phyloP scores from a whole-genome alignment of 78 protist species.

The Dictyostelium intermedium region DNA sequence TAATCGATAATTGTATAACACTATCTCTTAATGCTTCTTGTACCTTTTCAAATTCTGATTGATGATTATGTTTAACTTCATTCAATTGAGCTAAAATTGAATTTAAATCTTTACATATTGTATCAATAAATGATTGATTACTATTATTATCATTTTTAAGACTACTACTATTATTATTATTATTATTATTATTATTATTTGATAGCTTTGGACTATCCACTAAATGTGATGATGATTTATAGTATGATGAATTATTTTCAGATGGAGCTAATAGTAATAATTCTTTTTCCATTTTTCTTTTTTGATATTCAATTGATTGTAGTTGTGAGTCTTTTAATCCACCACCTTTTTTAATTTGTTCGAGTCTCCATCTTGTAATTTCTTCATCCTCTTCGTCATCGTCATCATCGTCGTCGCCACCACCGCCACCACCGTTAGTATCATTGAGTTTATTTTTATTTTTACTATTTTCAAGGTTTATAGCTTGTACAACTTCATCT shows the following conservation, averaged over 20 bases:
- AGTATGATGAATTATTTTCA: neutral
- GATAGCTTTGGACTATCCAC: neutral
- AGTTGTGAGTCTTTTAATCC: neutral
- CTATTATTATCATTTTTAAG: neutral
- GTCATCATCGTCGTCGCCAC: neutral
- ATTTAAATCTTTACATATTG: constrained; percentile 12
- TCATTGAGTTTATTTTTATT: neutral
- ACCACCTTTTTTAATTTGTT: constrained; percentile 64
- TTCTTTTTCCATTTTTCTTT: constrained; percentile 11
- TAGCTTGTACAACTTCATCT: neutral
- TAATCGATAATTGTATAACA: neutral
- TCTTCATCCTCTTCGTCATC: constrained; percentile 61
- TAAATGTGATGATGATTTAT: neutral
- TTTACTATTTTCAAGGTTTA: neutral
- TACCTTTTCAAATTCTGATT: constrained; percentile 1
- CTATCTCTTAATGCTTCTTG: constrained; percentile 23
- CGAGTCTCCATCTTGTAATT: constrained; percentile 22
- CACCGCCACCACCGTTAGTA: no score
- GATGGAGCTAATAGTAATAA: neutral
- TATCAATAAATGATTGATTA: constrained; percentile 6
- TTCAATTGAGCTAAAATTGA: neutral
- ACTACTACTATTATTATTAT: neutral
- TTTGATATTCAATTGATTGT: neutral
- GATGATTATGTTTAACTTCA: constrained; percentile 14
- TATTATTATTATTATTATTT: neutral